Percentiles rank a stretch among this genome's conserved stretches.
Evolutionary conservation across 148 eudicot genomes (phyloP).

Genomic region (Vaccinium darrowii): DNA sequence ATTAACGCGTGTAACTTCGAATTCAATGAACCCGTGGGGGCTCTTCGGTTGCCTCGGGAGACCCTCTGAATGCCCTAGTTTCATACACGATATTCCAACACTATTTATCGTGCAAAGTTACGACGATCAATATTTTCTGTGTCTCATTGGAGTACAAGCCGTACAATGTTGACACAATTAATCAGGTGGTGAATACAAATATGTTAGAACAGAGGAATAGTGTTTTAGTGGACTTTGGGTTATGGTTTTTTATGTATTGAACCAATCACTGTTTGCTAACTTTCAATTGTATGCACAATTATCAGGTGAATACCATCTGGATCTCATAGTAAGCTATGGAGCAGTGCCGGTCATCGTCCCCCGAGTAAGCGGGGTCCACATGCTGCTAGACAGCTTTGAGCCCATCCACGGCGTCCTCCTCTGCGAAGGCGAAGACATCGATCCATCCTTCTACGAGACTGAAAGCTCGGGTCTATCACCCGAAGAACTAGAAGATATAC

Average conservation of each 20-base stretch:
- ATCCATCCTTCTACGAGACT: constrained; percentile 61
- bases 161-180: too few species aligned
- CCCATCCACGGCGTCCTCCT: constrained; percentile 90
- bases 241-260: not conserved
- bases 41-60: too few species aligned
- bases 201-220: not conserved
- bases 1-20: too few species aligned
- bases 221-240: not conserved
- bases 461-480: constrained; percentile 33
- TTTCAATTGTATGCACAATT: not conserved
- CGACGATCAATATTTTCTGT: too few species aligned
- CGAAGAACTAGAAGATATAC: constrained; percentile 66
- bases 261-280: not conserved
- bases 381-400: constrained; percentile 66
- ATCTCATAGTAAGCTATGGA: constrained; percentile 71
- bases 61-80: too few species aligned
- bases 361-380: constrained; percentile 71
- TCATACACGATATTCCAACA: too few species aligned
- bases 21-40: too few species aligned
- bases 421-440: constrained; percentile 91
- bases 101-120: too few species aligned
- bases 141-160: too few species aligned
- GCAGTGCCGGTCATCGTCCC: constrained; percentile 94
- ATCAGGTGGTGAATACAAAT: too few species aligned
- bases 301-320: constrained; percentile 86